These are phyloP conservation scores for Entonaema liquescens DNA, from an alignment of 495 filamentous ascomycete species.

Conservation along the genomic window DNA sequence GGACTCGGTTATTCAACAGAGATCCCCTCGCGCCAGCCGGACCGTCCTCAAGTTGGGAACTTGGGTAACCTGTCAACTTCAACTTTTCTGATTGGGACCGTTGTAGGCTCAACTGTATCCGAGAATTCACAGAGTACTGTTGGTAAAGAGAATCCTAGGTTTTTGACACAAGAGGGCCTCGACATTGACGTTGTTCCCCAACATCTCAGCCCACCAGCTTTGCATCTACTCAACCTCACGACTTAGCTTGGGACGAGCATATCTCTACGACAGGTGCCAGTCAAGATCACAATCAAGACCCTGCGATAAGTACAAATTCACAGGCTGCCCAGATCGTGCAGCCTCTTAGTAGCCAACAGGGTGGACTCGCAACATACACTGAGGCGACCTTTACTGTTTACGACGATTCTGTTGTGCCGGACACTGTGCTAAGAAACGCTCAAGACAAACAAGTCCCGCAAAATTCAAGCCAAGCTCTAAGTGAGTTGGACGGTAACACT, in stretches of 20 bases:
- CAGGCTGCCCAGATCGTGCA: conserved; percentile 46
- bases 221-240: conserved; percentile 11
- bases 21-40: conserved; percentile 44
- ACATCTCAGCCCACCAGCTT: conserved; percentile 10
- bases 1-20: conserved; percentile 13
- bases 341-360: conserved; percentile 35
- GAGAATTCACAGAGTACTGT: conserved; percentile 16
- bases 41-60: conserved; percentile 6
- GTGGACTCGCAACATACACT: conserved; percentile 34
- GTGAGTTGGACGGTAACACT: conserved; percentile 35
- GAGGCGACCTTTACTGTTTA: conserved; percentile 32
- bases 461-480: conserved; percentile 32
- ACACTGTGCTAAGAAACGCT: conserved; percentile 24
- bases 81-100: conserved; percentile 13
- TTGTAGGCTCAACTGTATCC: not conserved
- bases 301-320: conserved; percentile 2
- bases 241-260: conserved; percentile 5
- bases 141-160: conserved; percentile 12
- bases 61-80: conserved; percentile 2
- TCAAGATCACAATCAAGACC: conserved; percentile 8
- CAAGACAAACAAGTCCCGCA: conserved; percentile 10
- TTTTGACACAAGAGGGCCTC: conserved; percentile 41
- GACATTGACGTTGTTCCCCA: conserved; percentile 12
- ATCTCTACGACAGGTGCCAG: conserved; percentile 13
- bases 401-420: conserved; percentile 34